Evolutionary conservation across 2,329 filamentous ascomycete genomes (phyloP).

Genomic region (Xylariaceae sp.): DNA sequence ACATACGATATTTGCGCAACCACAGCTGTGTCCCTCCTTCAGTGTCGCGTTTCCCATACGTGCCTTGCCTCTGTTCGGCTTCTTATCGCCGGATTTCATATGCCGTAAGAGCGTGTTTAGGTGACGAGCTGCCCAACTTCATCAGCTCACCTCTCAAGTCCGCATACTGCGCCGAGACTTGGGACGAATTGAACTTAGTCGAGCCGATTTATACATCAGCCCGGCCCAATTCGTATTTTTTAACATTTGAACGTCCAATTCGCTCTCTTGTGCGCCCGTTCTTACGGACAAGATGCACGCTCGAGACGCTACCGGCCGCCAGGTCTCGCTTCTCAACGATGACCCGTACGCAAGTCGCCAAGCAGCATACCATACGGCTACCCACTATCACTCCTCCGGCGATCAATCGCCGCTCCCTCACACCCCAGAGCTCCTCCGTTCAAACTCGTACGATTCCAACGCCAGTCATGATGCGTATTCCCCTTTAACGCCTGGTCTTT

Average conservation of each 20-base stretch:
- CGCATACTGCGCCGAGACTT: neutral
- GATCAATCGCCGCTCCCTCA: conserved; percentile 51
- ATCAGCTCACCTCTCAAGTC: neutral
- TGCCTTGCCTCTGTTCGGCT: no score
- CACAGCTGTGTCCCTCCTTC: neutral
- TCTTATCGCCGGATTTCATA: neutral
- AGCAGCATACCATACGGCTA: conserved; percentile 39
- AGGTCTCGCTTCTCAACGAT: conserved; percentile 64
- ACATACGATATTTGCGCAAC: neutral
- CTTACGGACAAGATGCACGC: conserved; percentile 52
- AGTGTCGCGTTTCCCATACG: neutral
- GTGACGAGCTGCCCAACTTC: neutral
- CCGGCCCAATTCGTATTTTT: conserved; percentile 8
- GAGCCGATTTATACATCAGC: neutral
- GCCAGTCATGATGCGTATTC: conserved; percentile 57
- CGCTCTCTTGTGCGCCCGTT: conserved; percentile 3
- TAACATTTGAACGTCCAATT: conserved; percentile 15
- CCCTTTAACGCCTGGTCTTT: conserved; percentile 57
- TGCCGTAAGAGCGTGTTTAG: neutral
- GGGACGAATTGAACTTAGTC: neutral
- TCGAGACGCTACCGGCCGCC: conserved; percentile 58
- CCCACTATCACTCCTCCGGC: conserved; percentile 41
- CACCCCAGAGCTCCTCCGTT: conserved; percentile 61
- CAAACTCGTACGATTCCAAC: conserved; percentile 64
- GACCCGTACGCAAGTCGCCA: conserved; percentile 41